Base-by-base conservation (phyloP, 192 early-diverging fungal genomes). In the Backusella westeae region DNA sequence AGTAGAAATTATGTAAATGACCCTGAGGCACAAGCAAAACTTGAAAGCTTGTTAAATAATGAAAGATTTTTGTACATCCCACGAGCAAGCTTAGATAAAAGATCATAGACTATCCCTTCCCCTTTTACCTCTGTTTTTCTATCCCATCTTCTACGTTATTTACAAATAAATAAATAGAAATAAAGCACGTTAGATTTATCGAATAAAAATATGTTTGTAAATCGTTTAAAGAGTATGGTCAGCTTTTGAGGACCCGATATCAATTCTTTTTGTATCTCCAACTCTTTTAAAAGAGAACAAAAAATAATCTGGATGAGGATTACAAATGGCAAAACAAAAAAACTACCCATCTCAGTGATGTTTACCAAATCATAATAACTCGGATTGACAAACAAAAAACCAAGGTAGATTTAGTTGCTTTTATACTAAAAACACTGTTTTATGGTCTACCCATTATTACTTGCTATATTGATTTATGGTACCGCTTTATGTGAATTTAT, bases 1-100 rank as follows among this genome's bases (percentile, higher is more conserved):
- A 75, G 74, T 44, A 63, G 74, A 34, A 66, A 67, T 19, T 75
- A 75, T 34, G 32, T n/a, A 34, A 34, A 66, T 14, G 63, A 75
- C 29, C 74, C 66, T 1, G 65, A 44, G 29, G 38, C 52, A n/a
- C 63, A 75, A 42, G 74, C 59, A 10, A 42, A 41, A 44, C 52
- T 75, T 26, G 19, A 75, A 29, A 32, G 21, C 26, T 41, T 75
- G n/a, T 23, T 67, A 21, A 66, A 63, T 44, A 75, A 39, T 49
- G 74, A 75, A 19, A 52, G 59, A 74, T 38, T 63, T 29, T 14
- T 63, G 26, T 63, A 63, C 26, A 14, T 63, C 56, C 23, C 56
- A 63, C 56, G 23, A 8, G 9, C 56, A 26, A 63, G 56, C 23
- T 63, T 63, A 29, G 56, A 63, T n/a, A 63, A 63, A 63, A 26